A percentile compares a stretch with the other conserved stretches of the same genome.
phyloP scores from a whole-genome alignment of 1,284 basidiomycete genomes.

The Sphagnurus paluster region DNA sequence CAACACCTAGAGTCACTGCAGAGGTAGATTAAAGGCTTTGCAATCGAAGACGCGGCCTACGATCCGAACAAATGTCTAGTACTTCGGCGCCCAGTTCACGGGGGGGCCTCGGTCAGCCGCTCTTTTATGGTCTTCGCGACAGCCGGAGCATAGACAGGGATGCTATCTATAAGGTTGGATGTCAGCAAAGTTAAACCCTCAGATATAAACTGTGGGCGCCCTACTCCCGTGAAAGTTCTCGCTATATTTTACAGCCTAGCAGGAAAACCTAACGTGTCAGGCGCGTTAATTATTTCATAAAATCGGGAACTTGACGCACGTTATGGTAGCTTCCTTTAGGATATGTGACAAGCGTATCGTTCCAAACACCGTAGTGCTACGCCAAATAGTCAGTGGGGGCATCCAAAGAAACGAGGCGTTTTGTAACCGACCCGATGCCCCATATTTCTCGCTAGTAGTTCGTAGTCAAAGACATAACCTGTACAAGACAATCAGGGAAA shows the following conservation, averaged over 20 bases:
- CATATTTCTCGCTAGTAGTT: conserved; percentile 38
- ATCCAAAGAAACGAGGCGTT: conserved; percentile 1
- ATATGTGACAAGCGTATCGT: conserved; percentile 39
- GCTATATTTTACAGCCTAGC: conserved; percentile 30
- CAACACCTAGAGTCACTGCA: conserved; percentile 1
- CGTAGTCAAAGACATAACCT: conserved; percentile 42
- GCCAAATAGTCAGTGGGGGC: conserved; percentile 2
- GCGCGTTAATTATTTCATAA: not conserved
- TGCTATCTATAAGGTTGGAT: conserved; percentile 14
- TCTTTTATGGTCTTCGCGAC: conserved; percentile 27
- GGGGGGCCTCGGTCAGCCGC: conserved; percentile 17
- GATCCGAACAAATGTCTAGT: not conserved
- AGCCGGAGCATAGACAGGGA: conserved; percentile 33
- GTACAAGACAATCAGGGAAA: not conserved
- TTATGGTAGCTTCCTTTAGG: conserved; percentile 32
- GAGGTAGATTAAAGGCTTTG: not conserved
- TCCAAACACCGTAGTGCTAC: conserved; percentile 42
- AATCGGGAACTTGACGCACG: conserved; percentile 18
- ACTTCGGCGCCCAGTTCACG: not conserved
- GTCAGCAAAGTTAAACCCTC: not conserved
- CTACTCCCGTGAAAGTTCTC: conserved; percentile 33
- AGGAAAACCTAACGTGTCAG: not conserved
- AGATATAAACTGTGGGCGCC: conserved; percentile 10
- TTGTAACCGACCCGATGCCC: conserved; percentile 34
- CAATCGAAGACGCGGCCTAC: not conserved